Evolutionary conservation across 2,329 filamentous ascomycete genomes (phyloP).

Genomic region (Hypomyces perniciosus): DNA sequence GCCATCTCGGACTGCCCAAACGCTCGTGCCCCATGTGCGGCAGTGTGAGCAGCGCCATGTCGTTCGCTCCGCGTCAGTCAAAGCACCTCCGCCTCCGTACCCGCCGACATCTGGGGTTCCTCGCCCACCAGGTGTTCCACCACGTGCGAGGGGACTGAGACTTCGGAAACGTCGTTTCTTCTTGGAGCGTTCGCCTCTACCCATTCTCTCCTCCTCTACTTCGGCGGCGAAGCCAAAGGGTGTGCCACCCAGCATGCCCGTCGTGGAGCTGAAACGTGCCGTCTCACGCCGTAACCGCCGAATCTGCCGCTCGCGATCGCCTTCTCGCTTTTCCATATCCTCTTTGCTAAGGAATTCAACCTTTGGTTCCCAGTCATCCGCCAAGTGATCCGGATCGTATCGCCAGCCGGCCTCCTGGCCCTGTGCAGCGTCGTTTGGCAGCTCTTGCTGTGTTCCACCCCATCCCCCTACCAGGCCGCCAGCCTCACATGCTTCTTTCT

Average conservation of each 20-base stretch:
- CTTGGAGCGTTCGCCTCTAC: slow-evolving; percentile 85
- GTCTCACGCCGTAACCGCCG: slow-evolving; percentile 83
- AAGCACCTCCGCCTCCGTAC: slow-evolving; percentile 61
- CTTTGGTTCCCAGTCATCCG: slow-evolving; percentile 77
- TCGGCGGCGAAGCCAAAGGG: slow-evolving; percentile 54
- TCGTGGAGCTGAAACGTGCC: slow-evolving; percentile 81
- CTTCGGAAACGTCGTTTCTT: slow-evolving; percentile 92
- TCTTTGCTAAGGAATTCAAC: slow-evolving; percentile 81
- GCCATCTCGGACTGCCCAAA: slow-evolving; percentile 93
- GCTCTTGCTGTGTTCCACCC: slow-evolving; percentile 54
- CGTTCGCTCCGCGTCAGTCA: slow-evolving; percentile 71
- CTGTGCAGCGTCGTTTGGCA: slow-evolving; percentile 84
- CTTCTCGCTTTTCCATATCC: slow-evolving; percentile 95
- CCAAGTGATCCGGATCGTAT: slow-evolving; percentile 87
- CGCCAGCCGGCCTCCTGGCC: slow-evolving; percentile 85
- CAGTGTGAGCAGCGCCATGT: slow-evolving; percentile 89
- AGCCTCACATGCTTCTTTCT: slow-evolving; percentile 94
- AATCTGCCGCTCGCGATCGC: slow-evolving; percentile 87
- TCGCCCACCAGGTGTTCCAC: slow-evolving; percentile 58
- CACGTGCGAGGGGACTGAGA: slow-evolving; percentile 69
- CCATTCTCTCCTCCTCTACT: slow-evolving; percentile 74
- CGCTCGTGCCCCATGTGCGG: slow-evolving; percentile 76
- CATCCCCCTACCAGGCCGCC: slow-evolving; percentile 75
- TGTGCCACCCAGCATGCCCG: slow-evolving; percentile 72
- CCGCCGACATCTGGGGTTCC: slow-evolving; percentile 77